phyloP scores from a whole-genome alignment of 2,329 filamentous ascomycete species.

The Juglanconis juglandina region DNA sequence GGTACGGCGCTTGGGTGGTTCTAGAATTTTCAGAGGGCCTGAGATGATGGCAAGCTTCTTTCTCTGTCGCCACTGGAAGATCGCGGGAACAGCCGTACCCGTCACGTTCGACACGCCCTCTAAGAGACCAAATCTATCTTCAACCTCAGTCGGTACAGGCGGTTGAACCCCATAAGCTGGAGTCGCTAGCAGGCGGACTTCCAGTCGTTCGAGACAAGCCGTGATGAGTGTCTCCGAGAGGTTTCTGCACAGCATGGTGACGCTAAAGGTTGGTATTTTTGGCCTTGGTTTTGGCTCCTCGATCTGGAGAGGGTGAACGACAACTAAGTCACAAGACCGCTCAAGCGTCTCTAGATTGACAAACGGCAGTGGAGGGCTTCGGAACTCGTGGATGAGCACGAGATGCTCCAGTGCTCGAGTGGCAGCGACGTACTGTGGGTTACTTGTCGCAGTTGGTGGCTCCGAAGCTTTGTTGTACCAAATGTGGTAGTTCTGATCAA shows the following conservation, averaged over 20 bases:
- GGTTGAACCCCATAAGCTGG: constrained; percentile 4
- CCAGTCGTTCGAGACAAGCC: constrained; percentile 1
- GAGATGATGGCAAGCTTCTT: neutral
- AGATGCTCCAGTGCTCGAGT: constrained; percentile 16
- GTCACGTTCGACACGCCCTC: constrained; percentile 13
- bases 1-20: neutral
- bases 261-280: neutral
- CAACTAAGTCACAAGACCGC: constrained; percentile 10
- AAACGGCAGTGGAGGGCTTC: constrained; percentile 10
- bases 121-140: constrained; percentile 6
- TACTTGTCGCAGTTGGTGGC: constrained; percentile 3
- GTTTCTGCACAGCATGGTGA: constrained; percentile 15
- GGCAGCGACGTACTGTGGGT: constrained; percentile 14
- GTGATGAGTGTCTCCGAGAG: constrained; percentile 15
- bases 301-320: neutral
- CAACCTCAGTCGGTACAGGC: neutral
- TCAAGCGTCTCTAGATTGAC: constrained; percentile 10
- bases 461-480: constrained; percentile 6
- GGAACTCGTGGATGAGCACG: constrained; percentile 8
- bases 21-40: constrained; percentile 2
- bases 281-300: neutral
- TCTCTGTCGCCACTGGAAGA: constrained; percentile 16
- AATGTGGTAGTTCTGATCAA: constrained; percentile 12
- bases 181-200: neutral
- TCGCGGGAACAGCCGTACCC: constrained; percentile 11